Evolutionary conservation across 768 basidiomycete genomes (phyloP).

Genomic region (Coprinopsis sp.): DNA sequence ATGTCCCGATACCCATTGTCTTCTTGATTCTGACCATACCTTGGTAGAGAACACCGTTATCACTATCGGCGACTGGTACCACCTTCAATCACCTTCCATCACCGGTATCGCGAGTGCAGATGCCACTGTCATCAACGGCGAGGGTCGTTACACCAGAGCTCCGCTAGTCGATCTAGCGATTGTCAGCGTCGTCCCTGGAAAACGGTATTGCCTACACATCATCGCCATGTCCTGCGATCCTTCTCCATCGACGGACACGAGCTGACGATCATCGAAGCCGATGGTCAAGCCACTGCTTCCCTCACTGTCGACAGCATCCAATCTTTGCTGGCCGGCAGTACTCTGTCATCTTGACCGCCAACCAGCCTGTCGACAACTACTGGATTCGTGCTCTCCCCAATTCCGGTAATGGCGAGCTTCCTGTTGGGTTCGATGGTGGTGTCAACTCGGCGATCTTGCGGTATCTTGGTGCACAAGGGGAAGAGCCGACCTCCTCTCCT

Average conservation of each 20-base stretch:
- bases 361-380: conserved; percentile 40
- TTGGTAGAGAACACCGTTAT: conserved; percentile 32
- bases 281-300: background rate
- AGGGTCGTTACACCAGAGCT: conserved; percentile 31
- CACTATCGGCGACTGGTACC: conserved; percentile 38
- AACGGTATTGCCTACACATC: conserved; percentile 36
- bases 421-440: conserved; percentile 23
- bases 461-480: conserved; percentile 33
- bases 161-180: conserved; percentile 26
- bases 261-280: conserved; percentile 15
- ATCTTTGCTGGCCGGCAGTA: conserved; percentile 34
- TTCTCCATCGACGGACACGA: conserved; percentile 46
- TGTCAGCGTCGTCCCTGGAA: conserved; percentile 28
- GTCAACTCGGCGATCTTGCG: conserved; percentile 42
- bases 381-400: conserved; percentile 32
- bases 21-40: background rate
- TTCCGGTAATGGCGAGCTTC: conserved; percentile 12
- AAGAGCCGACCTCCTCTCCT: conserved; percentile 16
- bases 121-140: conserved; percentile 36
- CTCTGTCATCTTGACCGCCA: conserved; percentile 34
- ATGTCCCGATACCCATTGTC: background rate
- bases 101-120: conserved; percentile 19
- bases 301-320: conserved; percentile 37
- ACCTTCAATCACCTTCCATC: conserved; percentile 16
- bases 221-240: conserved; percentile 41